Evolutionary conservation across 2,329 filamentous ascomycete genomes (phyloP).

Genomic region (Gnomoniopsis sp.): DNA sequence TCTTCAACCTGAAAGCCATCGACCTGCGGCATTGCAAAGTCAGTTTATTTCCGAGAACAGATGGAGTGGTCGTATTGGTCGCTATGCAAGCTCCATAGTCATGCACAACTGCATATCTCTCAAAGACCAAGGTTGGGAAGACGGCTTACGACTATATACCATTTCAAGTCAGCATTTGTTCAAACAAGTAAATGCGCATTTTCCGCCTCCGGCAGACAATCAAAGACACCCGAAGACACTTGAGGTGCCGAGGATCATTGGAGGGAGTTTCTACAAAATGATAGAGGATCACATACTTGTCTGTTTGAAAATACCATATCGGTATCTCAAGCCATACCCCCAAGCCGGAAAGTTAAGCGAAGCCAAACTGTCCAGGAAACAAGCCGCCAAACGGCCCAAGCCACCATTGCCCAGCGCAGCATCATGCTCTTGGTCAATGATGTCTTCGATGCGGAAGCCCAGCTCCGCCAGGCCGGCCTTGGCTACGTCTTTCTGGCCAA

Average conservation of each 20-base stretch:
- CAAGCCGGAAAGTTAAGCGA: conserved; percentile 94
- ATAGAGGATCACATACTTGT: conserved; percentile 57
- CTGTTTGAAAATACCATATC: conserved; percentile 99
- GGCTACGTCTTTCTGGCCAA: conserved; percentile 81
- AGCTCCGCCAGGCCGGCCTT: conserved; percentile 82
- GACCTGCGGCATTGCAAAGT: conserved; percentile 37
- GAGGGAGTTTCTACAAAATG: too few relatives aligned
- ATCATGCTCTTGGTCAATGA: conserved; percentile 92
- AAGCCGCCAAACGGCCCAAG: conserved; percentile 89
- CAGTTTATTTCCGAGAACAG: too few relatives aligned
- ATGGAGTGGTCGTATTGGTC: too few relatives aligned
- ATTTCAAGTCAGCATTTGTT: too few relatives aligned
- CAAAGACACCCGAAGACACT: too few relatives aligned
- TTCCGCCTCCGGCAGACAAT: too few relatives aligned
- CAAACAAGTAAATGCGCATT: too few relatives aligned
- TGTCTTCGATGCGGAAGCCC: conserved; percentile 94
- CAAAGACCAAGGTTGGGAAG: too few relatives aligned
- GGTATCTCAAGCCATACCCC: conserved; percentile 94
- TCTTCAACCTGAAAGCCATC: conserved; percentile 98
- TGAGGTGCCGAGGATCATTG: too few relatives aligned
- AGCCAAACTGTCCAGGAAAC: conserved; percentile 94
- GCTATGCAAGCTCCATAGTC: too few relatives aligned
- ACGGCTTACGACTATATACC: too few relatives aligned
- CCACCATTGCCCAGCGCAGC: conserved; percentile 95
- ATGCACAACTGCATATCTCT: too few relatives aligned